Percentiles rank a stretch among this genome's conserved stretches.
phyloP scores from a whole-genome alignment of 352 stramenopile species.

The Phytophthora chlamydospora region DNA sequence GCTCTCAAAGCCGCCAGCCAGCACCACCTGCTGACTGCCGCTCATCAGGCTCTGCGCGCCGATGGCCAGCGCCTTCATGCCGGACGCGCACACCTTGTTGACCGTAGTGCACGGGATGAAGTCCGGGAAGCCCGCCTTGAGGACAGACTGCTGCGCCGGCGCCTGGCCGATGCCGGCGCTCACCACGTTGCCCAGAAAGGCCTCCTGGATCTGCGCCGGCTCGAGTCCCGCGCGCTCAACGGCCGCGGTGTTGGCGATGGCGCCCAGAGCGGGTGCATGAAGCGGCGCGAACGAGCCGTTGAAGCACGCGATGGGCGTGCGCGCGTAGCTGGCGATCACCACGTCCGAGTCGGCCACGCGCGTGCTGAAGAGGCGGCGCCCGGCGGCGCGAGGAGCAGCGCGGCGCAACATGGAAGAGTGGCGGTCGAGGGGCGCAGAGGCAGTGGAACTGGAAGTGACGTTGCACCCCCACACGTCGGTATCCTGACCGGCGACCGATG shows the following conservation, averaged over 20 bases:
- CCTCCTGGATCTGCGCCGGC: conserved; percentile 93
- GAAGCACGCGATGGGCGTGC: conserved; percentile 97
- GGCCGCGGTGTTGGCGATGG: conserved; percentile 90
- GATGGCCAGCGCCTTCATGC: conserved; percentile 93
- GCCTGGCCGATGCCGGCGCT: conserved; percentile 96
- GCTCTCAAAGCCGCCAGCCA: conserved; percentile 96
- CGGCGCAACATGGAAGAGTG: conserved; percentile 18
- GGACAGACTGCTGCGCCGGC: conserved; percentile 93
- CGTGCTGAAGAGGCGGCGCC: conserved; percentile 70
- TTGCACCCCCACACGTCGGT: too few relatives aligned
- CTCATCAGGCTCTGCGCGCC: conserved; percentile 90
- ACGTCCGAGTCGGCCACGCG: conserved; percentile 78
- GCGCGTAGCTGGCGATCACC: conserved; percentile 95
- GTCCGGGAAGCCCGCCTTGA: conserved; percentile 91
- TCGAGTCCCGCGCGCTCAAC: conserved; percentile 77
- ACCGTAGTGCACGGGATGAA: conserved; percentile 97
- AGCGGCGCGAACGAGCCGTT: conserved; percentile 91
- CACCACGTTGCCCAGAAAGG: conserved; percentile 98
- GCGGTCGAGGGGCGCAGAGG: neutral
- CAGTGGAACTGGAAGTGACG: conserved; percentile 16
- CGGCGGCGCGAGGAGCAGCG: conserved; percentile 5
- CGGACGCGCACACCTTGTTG: conserved; percentile 98
- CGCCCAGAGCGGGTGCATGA: conserved; percentile 91
- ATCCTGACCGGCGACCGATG: too few relatives aligned
- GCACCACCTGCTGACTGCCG: conserved; percentile 85